These are phyloP conservation scores for Juglanconis oblonga DNA, from an alignment of 2,329 filamentous ascomycete species.

Conservation along the genomic window DNA sequence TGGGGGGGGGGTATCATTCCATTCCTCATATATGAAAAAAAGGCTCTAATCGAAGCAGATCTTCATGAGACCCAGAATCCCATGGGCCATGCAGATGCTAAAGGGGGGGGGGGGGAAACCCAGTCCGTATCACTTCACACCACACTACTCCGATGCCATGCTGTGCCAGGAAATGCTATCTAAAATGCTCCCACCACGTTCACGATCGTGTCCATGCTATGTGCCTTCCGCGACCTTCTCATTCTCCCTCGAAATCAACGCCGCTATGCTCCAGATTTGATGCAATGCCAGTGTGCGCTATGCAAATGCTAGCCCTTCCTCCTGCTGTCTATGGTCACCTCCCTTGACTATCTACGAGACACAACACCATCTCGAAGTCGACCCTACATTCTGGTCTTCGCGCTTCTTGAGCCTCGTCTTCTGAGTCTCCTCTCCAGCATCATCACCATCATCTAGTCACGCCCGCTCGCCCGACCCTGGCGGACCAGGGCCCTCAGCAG, in stretches of 20 bases:
- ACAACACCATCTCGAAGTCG: not conserved
- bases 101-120: too few species aligned
- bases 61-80: not conserved
- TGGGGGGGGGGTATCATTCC: slow-evolving; percentile 1
- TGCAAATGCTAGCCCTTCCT: not conserved
- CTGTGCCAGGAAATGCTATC: not conserved
- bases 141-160: not conserved
- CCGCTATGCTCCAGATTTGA: not conserved
- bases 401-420: not conserved
- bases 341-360: not conserved
- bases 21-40: not conserved
- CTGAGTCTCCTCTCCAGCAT: not conserved
- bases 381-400: not conserved
- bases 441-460: slow-evolving; percentile 7
- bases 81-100: not conserved
- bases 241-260: not conserved
- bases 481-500: not conserved
- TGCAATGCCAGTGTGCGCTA: not conserved
- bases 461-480: not conserved
- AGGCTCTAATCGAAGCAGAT: not conserved
- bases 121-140: not conserved
- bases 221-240: not conserved
- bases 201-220: not conserved
- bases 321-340: not conserved
- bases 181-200: not conserved